Conservation (phyloP, 2,329 filamentous ascomycete species). For the Trichoderma lentiforme region DNA sequence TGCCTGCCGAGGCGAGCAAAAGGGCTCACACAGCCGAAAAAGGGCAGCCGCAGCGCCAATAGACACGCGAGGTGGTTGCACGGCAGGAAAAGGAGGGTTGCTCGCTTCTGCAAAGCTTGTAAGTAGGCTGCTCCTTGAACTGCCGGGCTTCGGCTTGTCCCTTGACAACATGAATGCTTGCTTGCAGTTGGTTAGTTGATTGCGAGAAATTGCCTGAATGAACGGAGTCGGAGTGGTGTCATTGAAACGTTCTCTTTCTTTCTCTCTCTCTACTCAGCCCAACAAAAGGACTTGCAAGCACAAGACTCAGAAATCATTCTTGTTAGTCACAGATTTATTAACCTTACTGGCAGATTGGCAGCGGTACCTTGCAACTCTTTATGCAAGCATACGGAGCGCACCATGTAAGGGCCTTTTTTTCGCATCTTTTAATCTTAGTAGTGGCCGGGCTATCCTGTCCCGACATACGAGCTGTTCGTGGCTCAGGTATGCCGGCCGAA, state of each 20-base stretch:
- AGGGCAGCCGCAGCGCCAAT: neutral
- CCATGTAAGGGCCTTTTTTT: neutral
- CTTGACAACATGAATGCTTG: neutral
- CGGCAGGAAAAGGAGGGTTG: neutral
- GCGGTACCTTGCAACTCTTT: neutral
- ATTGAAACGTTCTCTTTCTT: neutral
- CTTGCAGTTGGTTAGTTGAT: neutral
- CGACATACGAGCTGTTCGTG: neutral
- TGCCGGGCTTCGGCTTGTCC: slow-evolving; percentile 11
- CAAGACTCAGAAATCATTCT: neutral
- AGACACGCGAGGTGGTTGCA: neutral
- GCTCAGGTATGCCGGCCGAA: slow-evolving; percentile 3
- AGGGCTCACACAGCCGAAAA: slow-evolving; percentile 2
- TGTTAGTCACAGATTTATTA: neutral
- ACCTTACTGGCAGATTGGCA: neutral
- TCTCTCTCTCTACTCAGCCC: neutral
- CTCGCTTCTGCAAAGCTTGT: neutral
- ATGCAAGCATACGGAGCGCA: neutral
- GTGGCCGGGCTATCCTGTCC: neutral
- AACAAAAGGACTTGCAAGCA: neutral
- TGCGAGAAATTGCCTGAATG: neutral
- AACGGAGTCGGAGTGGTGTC: neutral
- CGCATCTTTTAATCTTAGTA: neutral
- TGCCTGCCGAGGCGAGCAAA: neutral
- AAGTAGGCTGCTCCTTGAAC: neutral